Evolutionary conservation across 1,284 basidiomycete genomes (phyloP).

Genomic region (Agroathelia rolfsii): DNA sequence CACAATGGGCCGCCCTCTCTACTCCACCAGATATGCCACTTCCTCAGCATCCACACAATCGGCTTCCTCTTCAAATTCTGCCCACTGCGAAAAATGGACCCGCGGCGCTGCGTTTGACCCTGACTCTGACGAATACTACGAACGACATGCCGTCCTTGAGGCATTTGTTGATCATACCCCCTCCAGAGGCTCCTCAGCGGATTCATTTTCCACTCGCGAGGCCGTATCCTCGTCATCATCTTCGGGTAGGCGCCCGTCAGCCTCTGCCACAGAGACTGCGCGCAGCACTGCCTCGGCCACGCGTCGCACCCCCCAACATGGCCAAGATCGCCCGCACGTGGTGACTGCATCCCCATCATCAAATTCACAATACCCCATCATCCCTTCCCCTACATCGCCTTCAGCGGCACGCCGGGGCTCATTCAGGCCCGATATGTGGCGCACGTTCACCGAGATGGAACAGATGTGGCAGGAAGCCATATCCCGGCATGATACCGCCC

Average conservation of each 20-base stretch:
- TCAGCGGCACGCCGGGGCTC: too few species aligned
- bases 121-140: slow-evolving; percentile 71
- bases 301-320: too few species aligned
- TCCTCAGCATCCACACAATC: slow-evolving; percentile 42
- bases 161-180: slow-evolving; percentile 52
- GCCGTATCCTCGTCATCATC: slow-evolving; percentile 10
- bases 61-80: slow-evolving; percentile 25
- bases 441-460: too few species aligned
- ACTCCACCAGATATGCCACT: slow-evolving; percentile 36
- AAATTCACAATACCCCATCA: too few species aligned
- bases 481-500: too few species aligned
- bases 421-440: too few species aligned
- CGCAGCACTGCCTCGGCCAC: too few species aligned
- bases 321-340: too few species aligned
- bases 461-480: too few species aligned
- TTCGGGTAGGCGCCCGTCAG: slow-evolving; percentile 9
- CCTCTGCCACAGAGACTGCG: too few species aligned
- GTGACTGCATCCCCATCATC: too few species aligned
- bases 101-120: slow-evolving; percentile 63
- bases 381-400: too few species aligned
- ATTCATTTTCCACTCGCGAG: slow-evolving; percentile 3
- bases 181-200: slow-evolving; percentile 14
- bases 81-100: slow-evolving; percentile 50
- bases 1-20: slow-evolving; percentile 70
- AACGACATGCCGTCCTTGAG: slow-evolving; percentile 54